A percentile compares a stretch with the other conserved stretches of the same genome.
These are phyloP conservation scores for Linnemannia elongata DNA, from an alignment of 192 early-diverging fungal species.

Conservation along the genomic window DNA sequence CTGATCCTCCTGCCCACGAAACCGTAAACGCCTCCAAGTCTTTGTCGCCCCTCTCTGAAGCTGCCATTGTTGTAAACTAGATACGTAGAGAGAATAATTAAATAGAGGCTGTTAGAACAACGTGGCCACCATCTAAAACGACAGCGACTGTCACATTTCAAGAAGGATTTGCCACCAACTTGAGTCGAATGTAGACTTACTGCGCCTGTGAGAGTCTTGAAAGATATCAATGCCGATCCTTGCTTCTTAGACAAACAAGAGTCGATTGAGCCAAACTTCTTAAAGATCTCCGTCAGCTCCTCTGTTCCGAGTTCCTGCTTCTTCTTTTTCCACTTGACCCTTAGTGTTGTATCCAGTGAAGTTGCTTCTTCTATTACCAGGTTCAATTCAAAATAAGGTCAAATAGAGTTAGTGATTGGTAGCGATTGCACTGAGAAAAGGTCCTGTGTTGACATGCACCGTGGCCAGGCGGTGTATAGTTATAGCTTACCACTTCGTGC, in stretches of 20 bases:
- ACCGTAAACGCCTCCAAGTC: slow-evolving; percentile 55
- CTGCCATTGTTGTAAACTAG: slow-evolving; percentile 58
- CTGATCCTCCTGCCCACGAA: slow-evolving; percentile 61
- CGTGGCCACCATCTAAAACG: background rate
- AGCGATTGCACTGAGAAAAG: background rate
- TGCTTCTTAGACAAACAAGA: slow-evolving; percentile 58
- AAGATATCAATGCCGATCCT: slow-evolving; percentile 57
- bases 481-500: slow-evolving; percentile 27
- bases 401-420: background rate
- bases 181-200: slow-evolving; percentile 38
- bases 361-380: slow-evolving; percentile 30
- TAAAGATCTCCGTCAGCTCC: slow-evolving; percentile 45
- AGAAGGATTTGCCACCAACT: no score
- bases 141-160: background rate
- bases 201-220: slow-evolving; percentile 62
- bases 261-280: slow-evolving; percentile 58
- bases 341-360: slow-evolving; percentile 61
- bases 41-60: slow-evolving; percentile 47
- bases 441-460: background rate
- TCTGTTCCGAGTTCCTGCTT: slow-evolving; percentile 52
- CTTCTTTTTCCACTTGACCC: slow-evolving; percentile 67
- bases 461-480: no score
- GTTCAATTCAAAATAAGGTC: background rate
- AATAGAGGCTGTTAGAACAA: background rate
- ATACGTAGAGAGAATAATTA: background rate